Percentiles rank a stretch among this genome's conserved stretches.
phyloP scores from a whole-genome alignment of 148 eudicot genomes.

The Camellia granthamiana region DNA sequence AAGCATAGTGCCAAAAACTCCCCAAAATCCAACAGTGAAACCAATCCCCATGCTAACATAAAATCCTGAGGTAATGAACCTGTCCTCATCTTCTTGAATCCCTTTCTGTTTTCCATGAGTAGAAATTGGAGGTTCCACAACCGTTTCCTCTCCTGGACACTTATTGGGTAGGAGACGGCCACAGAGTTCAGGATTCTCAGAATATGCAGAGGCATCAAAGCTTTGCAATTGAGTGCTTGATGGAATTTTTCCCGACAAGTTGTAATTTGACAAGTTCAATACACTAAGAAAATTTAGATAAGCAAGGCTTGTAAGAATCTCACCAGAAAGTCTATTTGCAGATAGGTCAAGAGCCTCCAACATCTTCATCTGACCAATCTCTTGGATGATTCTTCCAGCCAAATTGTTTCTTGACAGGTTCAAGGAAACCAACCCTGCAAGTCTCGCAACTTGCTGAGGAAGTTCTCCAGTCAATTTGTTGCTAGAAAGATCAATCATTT shows the following conservation, averaged over 20 bases:
- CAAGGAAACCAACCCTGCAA: constrained; percentile 20
- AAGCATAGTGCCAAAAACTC: neutral
- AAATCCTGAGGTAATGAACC: neutral
- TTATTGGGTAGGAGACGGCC: constrained; percentile 17
- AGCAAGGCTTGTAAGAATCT: constrained; percentile 25
- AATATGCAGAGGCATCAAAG: constrained; percentile 18
- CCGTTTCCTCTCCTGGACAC: constrained; percentile 16
- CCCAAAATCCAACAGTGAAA: constrained; percentile 15
- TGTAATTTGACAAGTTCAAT: neutral
- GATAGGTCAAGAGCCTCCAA: constrained; percentile 28
- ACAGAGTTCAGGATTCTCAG: constrained; percentile 20
- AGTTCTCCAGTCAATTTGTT: constrained; percentile 19
- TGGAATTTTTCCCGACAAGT: constrained; percentile 27
- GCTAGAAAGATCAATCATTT: constrained; percentile 27
- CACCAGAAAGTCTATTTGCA: constrained; percentile 20
- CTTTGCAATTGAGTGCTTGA: constrained; percentile 29
- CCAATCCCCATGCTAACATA: constrained; percentile 13
- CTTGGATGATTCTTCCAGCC: constrained; percentile 14
- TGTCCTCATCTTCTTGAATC: constrained; percentile 3
- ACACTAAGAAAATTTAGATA: constrained; percentile 11
- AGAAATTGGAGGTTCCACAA: neutral
- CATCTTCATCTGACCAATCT: constrained; percentile 14
- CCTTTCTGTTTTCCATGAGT: neutral
- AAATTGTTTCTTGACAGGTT: constrained; percentile 29
- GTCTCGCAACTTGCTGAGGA: constrained; percentile 12